Evolutionary conservation across 2,329 filamentous ascomycete species (phyloP).

Genomic region (Pyricularia pennisetigena): DNA sequence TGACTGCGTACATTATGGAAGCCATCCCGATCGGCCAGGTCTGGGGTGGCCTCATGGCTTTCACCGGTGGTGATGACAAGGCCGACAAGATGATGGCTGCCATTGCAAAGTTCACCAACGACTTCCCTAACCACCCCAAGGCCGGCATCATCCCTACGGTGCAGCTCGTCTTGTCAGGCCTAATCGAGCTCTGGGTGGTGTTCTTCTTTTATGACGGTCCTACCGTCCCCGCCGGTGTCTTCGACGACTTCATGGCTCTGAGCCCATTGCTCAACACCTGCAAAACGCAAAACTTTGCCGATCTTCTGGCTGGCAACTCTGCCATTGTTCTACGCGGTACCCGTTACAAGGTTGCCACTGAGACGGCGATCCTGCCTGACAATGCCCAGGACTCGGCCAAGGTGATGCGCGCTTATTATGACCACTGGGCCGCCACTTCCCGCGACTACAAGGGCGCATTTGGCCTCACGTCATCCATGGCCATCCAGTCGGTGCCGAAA

Average conservation of each 20-base stretch:
- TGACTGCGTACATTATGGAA: conserved; percentile 26
- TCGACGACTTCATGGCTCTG: conserved; percentile 44
- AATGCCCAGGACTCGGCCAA: conserved; percentile 6
- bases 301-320: conserved; percentile 17
- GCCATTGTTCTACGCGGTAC: conserved; percentile 4
- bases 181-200: conserved; percentile 46
- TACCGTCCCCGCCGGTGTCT: conserved; percentile 38
- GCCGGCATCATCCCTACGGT: conserved; percentile 50
- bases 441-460: conserved; percentile 11
- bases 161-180: conserved; percentile 29
- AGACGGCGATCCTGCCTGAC: conserved; percentile 8
- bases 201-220: conserved; percentile 56
- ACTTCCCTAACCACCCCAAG: conserved; percentile 47
- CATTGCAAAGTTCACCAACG: conserved; percentile 22
- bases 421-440: conserved; percentile 27
- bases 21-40: conserved; percentile 19
- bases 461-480: conserved; percentile 14
- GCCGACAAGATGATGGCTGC: conserved; percentile 15
- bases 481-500: conserved; percentile 27
- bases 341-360: conserved; percentile 7
- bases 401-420: conserved; percentile 19
- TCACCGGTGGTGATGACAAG: conserved; percentile 9
- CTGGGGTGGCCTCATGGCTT: conserved; percentile 20
- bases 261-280: conserved; percentile 26
- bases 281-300: conserved; percentile 12